Percentiles rank a stretch among this genome's conserved stretches.
Evolutionary conservation across 176 grass and related monocot species (phyloP).

Genomic region (Leersia perrieri): DNA sequence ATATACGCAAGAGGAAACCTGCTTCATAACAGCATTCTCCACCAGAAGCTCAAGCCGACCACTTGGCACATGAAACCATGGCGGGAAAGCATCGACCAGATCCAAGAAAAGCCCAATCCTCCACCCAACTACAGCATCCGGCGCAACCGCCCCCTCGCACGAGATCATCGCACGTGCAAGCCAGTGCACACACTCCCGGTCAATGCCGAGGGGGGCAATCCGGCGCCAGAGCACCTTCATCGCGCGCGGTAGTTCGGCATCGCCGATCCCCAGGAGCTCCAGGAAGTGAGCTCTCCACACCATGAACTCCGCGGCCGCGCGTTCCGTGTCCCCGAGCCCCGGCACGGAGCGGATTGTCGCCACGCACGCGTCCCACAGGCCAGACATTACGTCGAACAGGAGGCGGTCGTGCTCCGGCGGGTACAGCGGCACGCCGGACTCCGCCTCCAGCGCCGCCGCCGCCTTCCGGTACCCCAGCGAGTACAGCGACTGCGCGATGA

Average conservation of each 20-base stretch:
- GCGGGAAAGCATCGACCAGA: conserved; percentile 71
- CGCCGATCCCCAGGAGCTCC: conserved; percentile 69
- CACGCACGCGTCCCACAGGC: conserved; percentile 75
- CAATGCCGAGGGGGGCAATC: conserved; percentile 61
- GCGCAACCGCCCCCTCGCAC: conserved; percentile 44
- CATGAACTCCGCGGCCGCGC: conserved; percentile 51
- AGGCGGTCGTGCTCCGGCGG: conserved; percentile 61
- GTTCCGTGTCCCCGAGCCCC: conserved; percentile 36
- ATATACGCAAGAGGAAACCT: conserved; percentile 75
- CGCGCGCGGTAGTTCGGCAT: conserved; percentile 41
- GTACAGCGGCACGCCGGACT: conserved; percentile 74
- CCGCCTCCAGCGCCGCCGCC: conserved; percentile 66
- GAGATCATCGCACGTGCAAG: conserved; percentile 65
- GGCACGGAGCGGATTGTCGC: conserved; percentile 54
- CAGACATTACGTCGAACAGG: conserved; percentile 65
- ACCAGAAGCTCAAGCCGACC: conserved; percentile 73
- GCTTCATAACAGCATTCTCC: conserved; percentile 60
- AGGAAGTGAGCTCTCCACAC: conserved; percentile 85
- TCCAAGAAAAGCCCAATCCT: conserved; percentile 81
- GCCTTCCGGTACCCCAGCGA: conserved; percentile 77
- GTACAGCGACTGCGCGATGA: conserved; percentile 73
- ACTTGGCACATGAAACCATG: conserved; percentile 58
- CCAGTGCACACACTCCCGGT: conserved; percentile 52
- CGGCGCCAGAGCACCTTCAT: conserved; percentile 68
- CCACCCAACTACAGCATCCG: conserved; percentile 44